These are phyloP conservation scores for Crithidia brevicula DNA, from an alignment of 208 protist species.

Conservation along the genomic window DNA sequence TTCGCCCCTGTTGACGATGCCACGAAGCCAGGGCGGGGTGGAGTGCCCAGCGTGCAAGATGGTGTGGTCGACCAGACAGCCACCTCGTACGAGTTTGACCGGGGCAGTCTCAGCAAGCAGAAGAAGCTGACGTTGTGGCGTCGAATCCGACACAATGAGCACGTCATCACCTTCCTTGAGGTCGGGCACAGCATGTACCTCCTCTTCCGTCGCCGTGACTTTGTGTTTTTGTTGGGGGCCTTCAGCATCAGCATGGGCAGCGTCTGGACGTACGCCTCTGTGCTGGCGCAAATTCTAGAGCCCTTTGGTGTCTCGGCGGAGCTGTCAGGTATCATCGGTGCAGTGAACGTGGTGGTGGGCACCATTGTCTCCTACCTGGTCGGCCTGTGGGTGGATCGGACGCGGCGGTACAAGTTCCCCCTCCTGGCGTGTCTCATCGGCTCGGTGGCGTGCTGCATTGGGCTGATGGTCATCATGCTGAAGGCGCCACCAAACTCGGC, in stretches of 20 bases:
- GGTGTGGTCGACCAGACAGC: constrained; percentile 15
- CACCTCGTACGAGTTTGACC: constrained; percentile 20
- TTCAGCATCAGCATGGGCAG: constrained; percentile 77
- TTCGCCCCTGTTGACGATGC: neutral
- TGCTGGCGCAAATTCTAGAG: constrained; percentile 69
- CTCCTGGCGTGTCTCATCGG: constrained; percentile 51
- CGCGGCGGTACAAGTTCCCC: constrained; percentile 53
- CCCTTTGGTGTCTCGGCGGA: constrained; percentile 61
- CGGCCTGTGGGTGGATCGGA: constrained; percentile 61
- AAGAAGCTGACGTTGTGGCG: constrained; percentile 30
- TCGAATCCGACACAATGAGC: constrained; percentile 23
- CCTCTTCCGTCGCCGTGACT: constrained; percentile 50
- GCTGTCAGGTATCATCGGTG: constrained; percentile 60
- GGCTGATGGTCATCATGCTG: constrained; percentile 56
- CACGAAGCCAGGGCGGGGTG: constrained; percentile 1
- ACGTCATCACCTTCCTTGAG: constrained; percentile 45
- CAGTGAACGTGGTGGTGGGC: constrained; percentile 57
- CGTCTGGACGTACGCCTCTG: constrained; percentile 70
- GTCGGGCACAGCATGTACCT: constrained; percentile 44
- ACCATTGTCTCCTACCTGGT: constrained; percentile 57
- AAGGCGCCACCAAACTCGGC: constrained; percentile 40
- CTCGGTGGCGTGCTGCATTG: constrained; percentile 50
- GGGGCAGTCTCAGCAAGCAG: constrained; percentile 28
- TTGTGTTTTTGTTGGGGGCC: constrained; percentile 56
- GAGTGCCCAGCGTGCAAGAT: constrained; percentile 5